Base-by-base conservation (phyloP, 2,329 filamentous ascomycete genomes). In the Graphilbum ipis-grandicollis region DNA sequence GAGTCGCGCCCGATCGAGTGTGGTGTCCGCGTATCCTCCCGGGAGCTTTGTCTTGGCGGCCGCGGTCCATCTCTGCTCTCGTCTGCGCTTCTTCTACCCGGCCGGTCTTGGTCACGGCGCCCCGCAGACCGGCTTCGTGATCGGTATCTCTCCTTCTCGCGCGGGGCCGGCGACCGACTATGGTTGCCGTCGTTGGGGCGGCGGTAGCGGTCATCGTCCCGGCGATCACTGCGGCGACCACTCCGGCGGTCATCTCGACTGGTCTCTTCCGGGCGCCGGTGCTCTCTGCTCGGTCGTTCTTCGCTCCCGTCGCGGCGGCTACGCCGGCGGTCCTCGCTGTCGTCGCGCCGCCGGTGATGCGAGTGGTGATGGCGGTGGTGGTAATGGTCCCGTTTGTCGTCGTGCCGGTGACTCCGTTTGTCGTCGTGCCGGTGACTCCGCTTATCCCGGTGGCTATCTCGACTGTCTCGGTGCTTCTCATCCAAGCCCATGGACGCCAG, bases 401-500 rank as follows among this genome's bases (percentile, higher is more conserved):
- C 56, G 40, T 28, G 8, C 5, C 14, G 10, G 26, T 28, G 8
- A n/a, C 26, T 7, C 8, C 47, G 51, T 39, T 59, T 59, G 33
- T 61, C 55, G 25, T 21, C 25, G 42, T 53, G 50, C 14, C 29
- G 9, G 29, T 31, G 29, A 17, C 12, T 15, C 12, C 29, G 26
- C 39, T 55, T 52, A 37, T 55, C 53, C 35, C 55, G 49, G 36
- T 52, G 52, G 29, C 53, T 44, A 35, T 53, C 57, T 40, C 60
- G 56, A 42, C 33, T 23, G 14, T 34, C 23, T 4, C 17, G 15
- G 15, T 33, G 13, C 5, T 15, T n/a, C 39, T 55, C 53, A 6
- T 52, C 38, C 58, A 71, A 63, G 1, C 72, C 72, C 56, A 75
- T 74, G 9, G 68, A 65, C 1, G 69, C 67, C 19, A 90, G 63